These are phyloP conservation scores for Peniophora sp. DNA, from an alignment of 1,284 basidiomycete species.

Conservation along the genomic window DNA sequence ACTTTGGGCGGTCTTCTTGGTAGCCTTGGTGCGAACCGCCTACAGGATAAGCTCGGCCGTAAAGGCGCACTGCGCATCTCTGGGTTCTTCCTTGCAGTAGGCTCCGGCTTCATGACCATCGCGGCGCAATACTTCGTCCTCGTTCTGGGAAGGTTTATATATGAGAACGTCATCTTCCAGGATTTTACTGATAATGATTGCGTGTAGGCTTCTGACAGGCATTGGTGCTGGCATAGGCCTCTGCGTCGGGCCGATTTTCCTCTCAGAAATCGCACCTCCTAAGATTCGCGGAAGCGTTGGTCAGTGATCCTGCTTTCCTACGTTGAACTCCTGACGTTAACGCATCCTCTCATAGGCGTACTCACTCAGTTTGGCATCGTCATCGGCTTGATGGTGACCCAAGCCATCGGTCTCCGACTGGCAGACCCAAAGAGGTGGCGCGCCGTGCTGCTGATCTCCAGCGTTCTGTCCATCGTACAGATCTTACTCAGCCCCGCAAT, in stretches of 20 bases:
- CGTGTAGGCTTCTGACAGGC: conserved; percentile 64
- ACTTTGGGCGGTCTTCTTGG: conserved; percentile 85
- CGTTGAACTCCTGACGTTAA: conserved; percentile 2
- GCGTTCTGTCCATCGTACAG: conserved; percentile 51
- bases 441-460: conserved; percentile 62
- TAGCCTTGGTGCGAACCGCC: conserved; percentile 59
- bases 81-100: conserved; percentile 49
- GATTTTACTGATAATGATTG: too few species aligned
- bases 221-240: conserved; percentile 78
- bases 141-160: conserved; percentile 56
- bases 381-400: conserved; percentile 75
- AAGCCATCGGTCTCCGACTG: conserved; percentile 55
- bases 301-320: conserved; percentile 26
- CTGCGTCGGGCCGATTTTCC: conserved; percentile 81
- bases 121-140: conserved; percentile 52
- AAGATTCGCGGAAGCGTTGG: conserved; percentile 70
- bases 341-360: conserved; percentile 43
- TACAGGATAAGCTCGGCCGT: conserved; percentile 67
- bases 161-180: neutral
- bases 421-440: conserved; percentile 69
- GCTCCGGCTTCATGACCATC: conserved; percentile 58
- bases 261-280: conserved; percentile 75
- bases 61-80: conserved; percentile 56
- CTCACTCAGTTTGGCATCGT: conserved; percentile 87
- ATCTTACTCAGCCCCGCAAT: conserved; percentile 43